Conservation (phyloP, 169 alveolate genomes). For the Cryptosporidium xiaoi region DNA sequence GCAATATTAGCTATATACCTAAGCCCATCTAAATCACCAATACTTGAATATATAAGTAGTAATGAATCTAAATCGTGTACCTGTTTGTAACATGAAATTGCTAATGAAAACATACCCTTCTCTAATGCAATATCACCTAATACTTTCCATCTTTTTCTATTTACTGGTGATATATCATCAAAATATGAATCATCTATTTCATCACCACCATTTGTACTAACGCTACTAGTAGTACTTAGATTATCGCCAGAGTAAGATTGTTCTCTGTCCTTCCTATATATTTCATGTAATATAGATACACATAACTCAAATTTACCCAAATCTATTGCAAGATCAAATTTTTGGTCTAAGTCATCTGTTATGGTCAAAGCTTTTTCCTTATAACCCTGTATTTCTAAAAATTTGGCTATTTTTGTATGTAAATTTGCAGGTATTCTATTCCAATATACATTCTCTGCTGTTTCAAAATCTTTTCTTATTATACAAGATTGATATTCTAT, state of each 20-base stretch:
- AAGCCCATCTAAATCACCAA: constrained; percentile 81
- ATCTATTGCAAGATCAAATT: constrained; percentile 90
- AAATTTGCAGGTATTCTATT: constrained; percentile 81
- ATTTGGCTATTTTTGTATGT: constrained; percentile 89
- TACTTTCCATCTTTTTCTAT: constrained; percentile 81
- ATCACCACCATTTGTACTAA: background rate
- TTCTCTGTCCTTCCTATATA: constrained; percentile 69
- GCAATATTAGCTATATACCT: constrained; percentile 81
- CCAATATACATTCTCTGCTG: constrained; percentile 82
- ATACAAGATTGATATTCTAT: constrained; percentile 80
- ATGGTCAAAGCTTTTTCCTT: constrained; percentile 90
- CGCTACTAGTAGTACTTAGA: constrained; percentile 40
- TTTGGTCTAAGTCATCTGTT: constrained; percentile 91
- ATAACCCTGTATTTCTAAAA: constrained; percentile 90
- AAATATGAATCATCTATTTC: constrained; percentile 52
- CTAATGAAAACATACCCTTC: constrained; percentile 79
- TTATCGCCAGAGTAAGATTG: background rate
- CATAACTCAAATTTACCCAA: constrained; percentile 88
- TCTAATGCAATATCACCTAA: constrained; percentile 84
- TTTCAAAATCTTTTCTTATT: constrained; percentile 78
- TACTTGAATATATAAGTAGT: constrained; percentile 79
- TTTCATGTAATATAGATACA: constrained; percentile 82
- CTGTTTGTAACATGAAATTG: constrained; percentile 81
- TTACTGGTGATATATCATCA: constrained; percentile 63
- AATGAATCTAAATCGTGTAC: constrained; percentile 82